Evolutionary conservation across 78 protist species (phyloP).

Genomic region (Dictyostelium discoideum): DNA sequence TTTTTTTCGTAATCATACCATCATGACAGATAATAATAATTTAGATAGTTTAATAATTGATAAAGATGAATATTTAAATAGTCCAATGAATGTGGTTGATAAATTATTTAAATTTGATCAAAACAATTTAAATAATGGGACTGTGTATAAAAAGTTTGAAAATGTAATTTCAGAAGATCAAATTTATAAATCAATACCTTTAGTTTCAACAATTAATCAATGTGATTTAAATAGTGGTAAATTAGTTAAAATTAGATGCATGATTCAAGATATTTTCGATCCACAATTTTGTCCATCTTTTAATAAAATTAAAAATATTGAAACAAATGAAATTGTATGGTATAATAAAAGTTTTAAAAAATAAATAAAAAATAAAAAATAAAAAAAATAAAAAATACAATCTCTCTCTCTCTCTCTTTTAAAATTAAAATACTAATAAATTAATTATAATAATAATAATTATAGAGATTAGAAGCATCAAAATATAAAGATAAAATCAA

Average conservation of each 20-base stretch:
- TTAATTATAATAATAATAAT: no score
- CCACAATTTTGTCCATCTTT: slow-evolving; percentile 42
- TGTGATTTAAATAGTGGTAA: slow-evolving; percentile 25
- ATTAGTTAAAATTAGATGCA: slow-evolving; percentile 40
- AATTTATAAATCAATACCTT: neutral
- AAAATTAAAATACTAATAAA: no score
- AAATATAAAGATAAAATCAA: neutral
- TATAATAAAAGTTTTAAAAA: no score
- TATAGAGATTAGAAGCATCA: slow-evolving; percentile 48
- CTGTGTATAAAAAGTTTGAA: neutral
- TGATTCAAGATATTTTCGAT: slow-evolving; percentile 71
- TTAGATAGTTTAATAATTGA: neutral
- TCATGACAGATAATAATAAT: neutral
- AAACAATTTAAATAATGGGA: neutral
- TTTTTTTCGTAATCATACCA: neutral
- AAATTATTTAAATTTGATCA: neutral
- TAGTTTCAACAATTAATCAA: neutral
- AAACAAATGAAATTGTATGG: slow-evolving; percentile 29
- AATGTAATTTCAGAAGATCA: slow-evolving; percentile 12
- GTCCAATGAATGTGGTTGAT: neutral
- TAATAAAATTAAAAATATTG: slow-evolving; percentile 24
- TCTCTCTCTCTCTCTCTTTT: no score
- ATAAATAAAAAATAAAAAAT: no score
- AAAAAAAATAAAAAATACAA: no score
- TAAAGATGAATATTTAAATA: neutral